Base-by-base conservation (phyloP, 768 basidiomycete genomes). In the Amanita molliuscula region DNA sequence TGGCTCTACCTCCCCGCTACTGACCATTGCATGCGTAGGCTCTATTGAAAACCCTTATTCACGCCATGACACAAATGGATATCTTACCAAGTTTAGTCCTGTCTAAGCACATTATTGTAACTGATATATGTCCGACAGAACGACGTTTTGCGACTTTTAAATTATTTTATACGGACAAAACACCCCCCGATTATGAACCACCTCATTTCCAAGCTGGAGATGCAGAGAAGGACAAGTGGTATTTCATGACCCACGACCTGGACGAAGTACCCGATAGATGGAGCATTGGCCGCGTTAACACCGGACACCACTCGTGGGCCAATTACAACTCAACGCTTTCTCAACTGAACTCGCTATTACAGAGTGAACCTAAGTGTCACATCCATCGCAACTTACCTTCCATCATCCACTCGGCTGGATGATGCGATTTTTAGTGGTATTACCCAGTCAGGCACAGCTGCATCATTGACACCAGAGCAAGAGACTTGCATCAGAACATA, bases 101-200 rank as follows among this genome's bases (percentile, higher is more conserved):
- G 49, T 8, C 10, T 29, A 4, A 36, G 26, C 16, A 54, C 5
- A 29, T 44, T 6, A 42, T 35, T 18, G 8, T 18, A 48, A 2
- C 18, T 54, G 4, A 41, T 47, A 48, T 45, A 25, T 15, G 53
- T 20, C 44, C 34, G 15, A 23, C 58, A 88, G 88, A 80, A 57
- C 82, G 81, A 42, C 83, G 90, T 29, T 93, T 75, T 58, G 87
- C 89, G n/a, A 88, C 84, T 18, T 88, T 93, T 70, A 93, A 94
- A 61, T 65, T 89, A 9, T 89, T 84, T 61, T 93, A 91, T 62
- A 84, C 83, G 11, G 81, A 88, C 42, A 72, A 78, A 18, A 82
- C 88, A 10, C 91, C 91, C 0, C 67, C 72, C 7, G 82, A 90
- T 45, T 94, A 94, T 58, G 86, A 94, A 60, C 91, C 91, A 4